Percentiles rank a stretch among this genome's conserved stretches.
phyloP scores from a whole-genome alignment of 805 yeast species.

The Zygosaccharomyces gambellarensis region DNA sequence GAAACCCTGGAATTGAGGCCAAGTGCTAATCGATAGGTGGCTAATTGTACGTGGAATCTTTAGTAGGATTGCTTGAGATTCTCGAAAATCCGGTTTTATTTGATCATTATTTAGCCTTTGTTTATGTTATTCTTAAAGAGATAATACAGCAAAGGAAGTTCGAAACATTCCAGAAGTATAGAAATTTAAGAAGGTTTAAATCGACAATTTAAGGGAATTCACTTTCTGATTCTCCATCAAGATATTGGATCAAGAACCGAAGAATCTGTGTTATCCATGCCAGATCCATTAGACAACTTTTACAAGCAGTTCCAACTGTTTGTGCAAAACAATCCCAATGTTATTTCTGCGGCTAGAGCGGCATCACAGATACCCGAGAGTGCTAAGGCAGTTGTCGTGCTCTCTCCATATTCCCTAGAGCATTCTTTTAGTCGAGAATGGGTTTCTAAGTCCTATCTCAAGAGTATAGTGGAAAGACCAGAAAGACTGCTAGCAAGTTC shows the following conservation, averaged over 20 bases:
- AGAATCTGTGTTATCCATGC: slow-evolving; percentile 11
- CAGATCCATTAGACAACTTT: slow-evolving; percentile 38
- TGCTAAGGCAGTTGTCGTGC: slow-evolving; percentile 53
- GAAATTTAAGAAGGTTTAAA: slow-evolving; percentile 1
- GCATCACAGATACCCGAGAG: slow-evolving; percentile 35
- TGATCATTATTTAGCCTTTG: slow-evolving; percentile 1
- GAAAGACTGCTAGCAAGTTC: slow-evolving; percentile 71
- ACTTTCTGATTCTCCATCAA: too few species aligned
- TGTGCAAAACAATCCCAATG: slow-evolving; percentile 36
- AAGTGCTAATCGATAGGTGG: neutral
- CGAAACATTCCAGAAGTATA: neutral
- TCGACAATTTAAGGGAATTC: neutral
- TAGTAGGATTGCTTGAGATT: neutral
- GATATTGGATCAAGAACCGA: neutral
- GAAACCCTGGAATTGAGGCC: neutral
- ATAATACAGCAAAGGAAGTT: slow-evolving; percentile 4
- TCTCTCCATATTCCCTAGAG: slow-evolving; percentile 65
- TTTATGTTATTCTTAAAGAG: slow-evolving; percentile 7
- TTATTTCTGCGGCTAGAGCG: slow-evolving; percentile 34
- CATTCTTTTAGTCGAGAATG: slow-evolving; percentile 73
- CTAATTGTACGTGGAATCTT: neutral
- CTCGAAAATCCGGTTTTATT: slow-evolving; percentile 1
- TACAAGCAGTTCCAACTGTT: slow-evolving; percentile 42
- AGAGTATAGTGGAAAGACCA: slow-evolving; percentile 78
- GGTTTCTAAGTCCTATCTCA: slow-evolving; percentile 62